Percentiles rank a stretch among this genome's conserved stretches.
Evolutionary conservation across 73 alveolate genomes (phyloP).

Genomic region (Paramecium sonneborni): DNA sequence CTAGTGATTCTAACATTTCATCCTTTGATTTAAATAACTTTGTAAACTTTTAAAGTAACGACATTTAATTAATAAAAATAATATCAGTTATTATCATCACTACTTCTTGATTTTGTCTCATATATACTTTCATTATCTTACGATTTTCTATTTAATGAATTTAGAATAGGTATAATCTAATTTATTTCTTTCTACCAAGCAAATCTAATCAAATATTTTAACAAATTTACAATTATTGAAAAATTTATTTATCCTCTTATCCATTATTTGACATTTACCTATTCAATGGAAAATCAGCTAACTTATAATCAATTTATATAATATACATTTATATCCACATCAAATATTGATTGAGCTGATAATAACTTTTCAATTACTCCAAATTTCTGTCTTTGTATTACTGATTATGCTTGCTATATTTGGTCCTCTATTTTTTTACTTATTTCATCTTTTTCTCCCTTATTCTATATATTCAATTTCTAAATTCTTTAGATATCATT

Average conservation of each 20-base stretch:
- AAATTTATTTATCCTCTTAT: slow-evolving; percentile 5
- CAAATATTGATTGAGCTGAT: not conserved
- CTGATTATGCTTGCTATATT: not conserved
- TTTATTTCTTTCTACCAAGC: slow-evolving; percentile 52
- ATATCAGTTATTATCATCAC: slow-evolving; percentile 13
- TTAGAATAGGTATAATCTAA: not conserved
- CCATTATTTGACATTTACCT: not conserved
- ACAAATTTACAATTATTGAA: not conserved
- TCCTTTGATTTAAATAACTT: slow-evolving; percentile 35
- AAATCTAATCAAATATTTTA: not conserved
- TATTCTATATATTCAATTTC: not conserved
- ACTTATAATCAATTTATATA: not conserved
- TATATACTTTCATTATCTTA: not conserved
- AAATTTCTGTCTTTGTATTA: not conserved
- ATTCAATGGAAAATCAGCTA: not conserved
- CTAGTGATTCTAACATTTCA: not conserved
- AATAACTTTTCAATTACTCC: slow-evolving; percentile 21
- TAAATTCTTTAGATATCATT: not conserved
- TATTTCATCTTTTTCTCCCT: not conserved
- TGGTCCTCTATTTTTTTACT: not conserved
- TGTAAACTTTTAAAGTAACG: slow-evolving; percentile 50
- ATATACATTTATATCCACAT: slow-evolving; percentile 36
- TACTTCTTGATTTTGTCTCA: too few species aligned
- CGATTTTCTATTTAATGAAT: not conserved
- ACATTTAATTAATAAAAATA: slow-evolving; percentile 50